phyloP scores from a whole-genome alignment of 225 moss, liverwort and hornwort species.

The Marchantia paleacea region DNA sequence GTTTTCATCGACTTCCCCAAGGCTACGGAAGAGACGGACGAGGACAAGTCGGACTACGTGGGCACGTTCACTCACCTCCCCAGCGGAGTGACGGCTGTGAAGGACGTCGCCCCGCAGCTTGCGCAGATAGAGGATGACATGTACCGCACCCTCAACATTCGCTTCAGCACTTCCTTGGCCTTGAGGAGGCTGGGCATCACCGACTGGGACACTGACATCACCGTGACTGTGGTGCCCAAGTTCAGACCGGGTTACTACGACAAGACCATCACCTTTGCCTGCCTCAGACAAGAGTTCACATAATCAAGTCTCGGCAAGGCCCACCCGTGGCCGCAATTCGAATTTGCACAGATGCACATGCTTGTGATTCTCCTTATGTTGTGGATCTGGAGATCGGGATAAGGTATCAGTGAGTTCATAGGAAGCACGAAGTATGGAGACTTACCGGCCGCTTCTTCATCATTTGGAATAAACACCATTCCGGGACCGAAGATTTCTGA shows the following conservation, averaged over 20 bases:
- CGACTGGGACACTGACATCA: background rate
- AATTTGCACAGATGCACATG: no score
- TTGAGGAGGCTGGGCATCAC: background rate
- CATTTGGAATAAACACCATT: no score
- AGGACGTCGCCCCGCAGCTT: no score
- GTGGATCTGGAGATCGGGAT: no score
- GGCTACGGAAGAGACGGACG: conserved; percentile 22
- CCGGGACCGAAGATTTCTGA: no score
- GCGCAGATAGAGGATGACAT: background rate
- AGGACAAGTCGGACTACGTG: background rate
- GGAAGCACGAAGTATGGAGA: no score
- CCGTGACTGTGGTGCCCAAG: background rate
- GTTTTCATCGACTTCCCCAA: conserved; percentile 42
- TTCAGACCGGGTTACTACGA: background rate
- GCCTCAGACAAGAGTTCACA: background rate
- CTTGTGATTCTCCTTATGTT: no score
- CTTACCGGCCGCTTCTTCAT: no score
- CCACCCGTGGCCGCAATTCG: no score
- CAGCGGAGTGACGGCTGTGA: background rate
- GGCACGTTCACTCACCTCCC: background rate
- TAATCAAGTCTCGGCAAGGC: no score
- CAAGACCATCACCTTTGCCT: background rate
- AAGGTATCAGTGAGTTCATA: no score
- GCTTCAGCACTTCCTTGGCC: background rate
- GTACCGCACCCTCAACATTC: background rate